Evolutionary conservation across 2,329 filamentous ascomycete species (phyloP).

Genomic region (Helicocarpus griseus): DNA sequence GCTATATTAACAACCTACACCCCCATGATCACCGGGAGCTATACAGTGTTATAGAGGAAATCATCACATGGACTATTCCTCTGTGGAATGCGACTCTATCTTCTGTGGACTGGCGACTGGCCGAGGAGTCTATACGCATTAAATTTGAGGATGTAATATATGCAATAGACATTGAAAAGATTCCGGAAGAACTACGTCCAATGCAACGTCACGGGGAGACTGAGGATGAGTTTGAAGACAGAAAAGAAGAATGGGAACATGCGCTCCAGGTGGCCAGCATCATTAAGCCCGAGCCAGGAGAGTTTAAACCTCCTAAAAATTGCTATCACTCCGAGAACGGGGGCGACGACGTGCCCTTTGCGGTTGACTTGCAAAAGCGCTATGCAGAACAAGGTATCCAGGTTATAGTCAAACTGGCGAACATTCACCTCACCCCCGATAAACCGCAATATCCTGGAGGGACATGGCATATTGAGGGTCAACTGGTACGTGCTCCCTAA

Average conservation of each 20-base stretch:
- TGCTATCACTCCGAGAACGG: background rate
- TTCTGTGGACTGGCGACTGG: background rate
- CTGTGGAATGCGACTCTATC: constrained; percentile 25
- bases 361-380: background rate
- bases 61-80: constrained; percentile 13
- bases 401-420: constrained; percentile 53
- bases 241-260: background rate
- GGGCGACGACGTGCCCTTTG: background rate
- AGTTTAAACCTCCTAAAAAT: background rate
- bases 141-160: too few species aligned
- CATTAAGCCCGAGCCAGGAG: background rate
- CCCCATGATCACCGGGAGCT: constrained; percentile 19
- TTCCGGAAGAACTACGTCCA: too few species aligned
- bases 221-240: too few species aligned
- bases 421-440: constrained; percentile 48
- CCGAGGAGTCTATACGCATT: background rate
- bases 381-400: constrained; percentile 24
- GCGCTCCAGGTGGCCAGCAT: background rate
- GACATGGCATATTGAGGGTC: constrained; percentile 35
- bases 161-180: too few species aligned
- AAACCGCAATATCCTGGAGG: constrained; percentile 42
- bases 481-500: constrained; percentile 23
- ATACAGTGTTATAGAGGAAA: constrained; percentile 22
- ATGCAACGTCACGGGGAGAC: too few species aligned
- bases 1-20: constrained; percentile 32